These are phyloP conservation scores for Chlamydomonas applanata DNA, from an alignment of 139 green algal genomes.

Conservation along the genomic window DNA sequence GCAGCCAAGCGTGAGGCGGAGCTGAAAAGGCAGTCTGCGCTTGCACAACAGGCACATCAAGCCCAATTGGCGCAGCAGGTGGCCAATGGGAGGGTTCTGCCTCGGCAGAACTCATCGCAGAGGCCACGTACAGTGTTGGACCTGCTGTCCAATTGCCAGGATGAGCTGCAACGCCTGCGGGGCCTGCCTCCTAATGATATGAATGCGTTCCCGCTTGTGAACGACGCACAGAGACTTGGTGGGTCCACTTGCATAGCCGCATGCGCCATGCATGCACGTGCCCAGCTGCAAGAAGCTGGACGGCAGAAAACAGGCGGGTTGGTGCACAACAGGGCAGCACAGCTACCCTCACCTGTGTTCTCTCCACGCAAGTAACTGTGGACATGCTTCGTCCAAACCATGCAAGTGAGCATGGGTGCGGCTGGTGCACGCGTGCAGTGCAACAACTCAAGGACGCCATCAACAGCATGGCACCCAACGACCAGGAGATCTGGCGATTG, in stretches of 20 bases:
- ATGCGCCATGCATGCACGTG: no score
- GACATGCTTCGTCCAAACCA: no score
- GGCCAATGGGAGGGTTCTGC: neutral
- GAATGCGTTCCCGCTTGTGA: conserved; percentile 15
- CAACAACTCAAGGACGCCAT: neutral
- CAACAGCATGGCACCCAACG: neutral
- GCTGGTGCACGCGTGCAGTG: neutral
- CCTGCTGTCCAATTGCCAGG: neutral
- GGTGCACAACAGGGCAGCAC: no score
- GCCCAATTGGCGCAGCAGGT: neutral
- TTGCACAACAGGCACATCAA: neutral
- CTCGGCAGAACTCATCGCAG: no score
- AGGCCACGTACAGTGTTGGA: neutral
- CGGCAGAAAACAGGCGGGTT: no score
- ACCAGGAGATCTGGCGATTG: conserved; percentile 15
- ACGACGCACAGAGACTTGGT: conserved; percentile 9
- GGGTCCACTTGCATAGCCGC: neutral
- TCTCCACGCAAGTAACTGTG: no score
- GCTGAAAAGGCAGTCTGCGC: neutral
- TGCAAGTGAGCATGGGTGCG: no score
- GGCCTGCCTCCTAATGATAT: conserved; percentile 9
- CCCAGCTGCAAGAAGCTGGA: no score
- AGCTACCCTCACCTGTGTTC: no score
- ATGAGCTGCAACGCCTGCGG: neutral
- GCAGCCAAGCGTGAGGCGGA: no score